Evolutionary conservation across 257 asterid genomes (phyloP).

Genomic region (Penstemon eatonii): DNA sequence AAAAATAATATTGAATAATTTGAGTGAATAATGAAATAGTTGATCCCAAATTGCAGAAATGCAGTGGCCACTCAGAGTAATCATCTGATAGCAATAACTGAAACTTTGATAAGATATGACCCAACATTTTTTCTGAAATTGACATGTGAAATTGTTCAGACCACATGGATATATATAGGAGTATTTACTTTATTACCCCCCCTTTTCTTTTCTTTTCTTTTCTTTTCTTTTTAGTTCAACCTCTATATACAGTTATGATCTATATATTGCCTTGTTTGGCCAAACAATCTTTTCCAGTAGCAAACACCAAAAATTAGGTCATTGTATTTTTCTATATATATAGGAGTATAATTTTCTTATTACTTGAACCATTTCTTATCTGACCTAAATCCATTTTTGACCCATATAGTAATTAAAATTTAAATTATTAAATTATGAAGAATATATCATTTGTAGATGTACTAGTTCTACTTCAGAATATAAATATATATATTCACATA

Average conservation of each 20-base stretch:
- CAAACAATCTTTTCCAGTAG: background rate
- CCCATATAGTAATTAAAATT: background rate
- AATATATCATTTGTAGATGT: too few species aligned
- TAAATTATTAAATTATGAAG: too few species aligned
- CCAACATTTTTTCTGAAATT: constrained; percentile 16
- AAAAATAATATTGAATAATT: background rate
- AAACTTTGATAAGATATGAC: constrained; percentile 29
- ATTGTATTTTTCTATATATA: background rate
- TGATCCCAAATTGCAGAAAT: constrained; percentile 13
- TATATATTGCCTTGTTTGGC: constrained; percentile 14
- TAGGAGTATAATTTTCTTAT: background rate
- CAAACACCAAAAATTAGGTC: background rate
- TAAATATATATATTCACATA: background rate
- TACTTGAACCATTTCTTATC: too few species aligned
- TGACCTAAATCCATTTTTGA: too few species aligned
- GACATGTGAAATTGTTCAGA: constrained; percentile 30
- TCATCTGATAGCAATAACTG: constrained; percentile 19
- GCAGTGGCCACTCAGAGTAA: constrained; percentile 5
- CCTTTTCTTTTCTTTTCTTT: too few species aligned
- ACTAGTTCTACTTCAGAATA: too few species aligned
- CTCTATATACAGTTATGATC: constrained; percentile 11
- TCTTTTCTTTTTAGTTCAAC: background rate
- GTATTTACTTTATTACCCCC: too few species aligned
- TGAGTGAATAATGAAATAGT: background rate
- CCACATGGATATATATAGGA: constrained; percentile 13